phyloP scores from a whole-genome alignment of 2,329 filamentous ascomycete genomes.

The Chaetothyriales sp. region DNA sequence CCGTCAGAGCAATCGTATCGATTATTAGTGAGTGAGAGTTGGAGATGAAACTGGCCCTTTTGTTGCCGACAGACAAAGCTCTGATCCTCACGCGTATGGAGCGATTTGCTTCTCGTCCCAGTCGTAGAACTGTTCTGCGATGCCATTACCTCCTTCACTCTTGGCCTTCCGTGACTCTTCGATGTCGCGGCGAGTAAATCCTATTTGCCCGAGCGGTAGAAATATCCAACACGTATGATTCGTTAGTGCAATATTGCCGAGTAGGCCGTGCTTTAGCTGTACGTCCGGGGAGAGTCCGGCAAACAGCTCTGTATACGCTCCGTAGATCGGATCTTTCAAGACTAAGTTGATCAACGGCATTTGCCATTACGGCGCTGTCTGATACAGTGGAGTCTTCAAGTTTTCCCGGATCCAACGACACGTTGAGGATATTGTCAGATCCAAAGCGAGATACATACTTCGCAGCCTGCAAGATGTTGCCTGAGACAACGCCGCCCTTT shows the following conservation, averaged over 20 bases:
- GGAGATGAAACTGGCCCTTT: constrained; percentile 5
- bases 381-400: constrained; percentile 20
- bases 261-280: constrained; percentile 23
- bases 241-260: constrained; percentile 1
- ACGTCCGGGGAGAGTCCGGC: constrained; percentile 34
- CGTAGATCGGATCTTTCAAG: constrained; percentile 23
- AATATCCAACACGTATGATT: not conserved
- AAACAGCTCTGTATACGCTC: constrained; percentile 38
- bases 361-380: constrained; percentile 18
- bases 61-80: too few relatives aligned
- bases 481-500: not conserved
- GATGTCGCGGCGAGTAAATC: not conserved
- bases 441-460: constrained; percentile 18
- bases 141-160: constrained; percentile 21
- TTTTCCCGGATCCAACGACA: constrained; percentile 25
- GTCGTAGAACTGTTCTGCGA: constrained; percentile 26
- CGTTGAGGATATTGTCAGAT: constrained; percentile 8
- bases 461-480: constrained; percentile 10
- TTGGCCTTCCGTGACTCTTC: constrained; percentile 4
- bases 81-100: constrained; percentile 8
- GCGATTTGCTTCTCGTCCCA: constrained; percentile 27
- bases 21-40: too few relatives aligned
- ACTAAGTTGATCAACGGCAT: constrained; percentile 16
- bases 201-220: not conserved
- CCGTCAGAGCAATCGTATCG: too few relatives aligned